Evolutionary conservation across 2,329 filamentous ascomycete genomes (phyloP), one percentile per base, ranked within the genome.

Genomic region (Ascochyta viciae-villosae): DNA sequence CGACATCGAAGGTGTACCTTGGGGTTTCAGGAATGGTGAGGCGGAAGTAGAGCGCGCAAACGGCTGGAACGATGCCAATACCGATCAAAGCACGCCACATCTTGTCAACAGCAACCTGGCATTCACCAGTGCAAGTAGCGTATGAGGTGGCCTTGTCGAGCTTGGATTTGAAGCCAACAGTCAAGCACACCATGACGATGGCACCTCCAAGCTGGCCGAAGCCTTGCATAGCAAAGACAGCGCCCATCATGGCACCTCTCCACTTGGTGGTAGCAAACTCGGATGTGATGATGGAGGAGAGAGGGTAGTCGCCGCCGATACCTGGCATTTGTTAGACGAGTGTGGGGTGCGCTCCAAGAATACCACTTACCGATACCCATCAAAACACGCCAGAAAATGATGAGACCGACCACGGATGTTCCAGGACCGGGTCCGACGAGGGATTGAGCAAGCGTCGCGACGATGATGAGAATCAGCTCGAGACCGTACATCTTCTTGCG

Each of bases 401-500:
- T 74, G 10, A 75, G 62, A 23, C 74, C 74, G 29, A 76, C 69
- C 10, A 77, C 60, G 9, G 72, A 74, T 15, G 69, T 70, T n/a
- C 71, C 73, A 1, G 71, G 71, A 13, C 73, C 74, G 29, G 64
- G 63, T 13, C 72, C 70, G 47, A 65, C 67, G 38, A 77, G 67
- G 24, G 73, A 57, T 51, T 77, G 74, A 23, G 72, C 74, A 19
- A 76, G 68, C 5, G 74, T 77, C 1, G 74, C 73, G 37, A 74
- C 67, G 45, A 77, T 77, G 63, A 77, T 77, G 39, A 77, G 58
- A 38, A 76, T 76, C 46, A 77, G 49, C 62, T 76, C 73, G 24
- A 76, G 72, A 63, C 91, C 91, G 74, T 96, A 95, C 89, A 96
- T 94, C 66, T 83, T 87, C 82, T 92, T 91, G 57, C 90, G 88